phyloP scores from a whole-genome alignment of 2,329 filamentous ascomycete species.

The Monilinia aucupariae region DNA sequence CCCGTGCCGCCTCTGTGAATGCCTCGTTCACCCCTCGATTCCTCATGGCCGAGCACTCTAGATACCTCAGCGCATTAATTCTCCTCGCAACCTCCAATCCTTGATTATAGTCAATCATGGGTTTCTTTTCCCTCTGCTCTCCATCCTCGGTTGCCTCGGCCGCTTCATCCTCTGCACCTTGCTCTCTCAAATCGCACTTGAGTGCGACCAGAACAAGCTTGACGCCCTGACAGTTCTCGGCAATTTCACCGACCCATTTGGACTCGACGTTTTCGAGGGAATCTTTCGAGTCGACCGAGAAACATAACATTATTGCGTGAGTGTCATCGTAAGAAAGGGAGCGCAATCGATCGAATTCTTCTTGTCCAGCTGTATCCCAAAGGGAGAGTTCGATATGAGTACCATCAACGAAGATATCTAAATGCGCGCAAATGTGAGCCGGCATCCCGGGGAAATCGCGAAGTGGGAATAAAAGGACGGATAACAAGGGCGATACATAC shows the following conservation, averaged over 20 bases:
- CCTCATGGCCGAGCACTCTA: constrained; percentile 97
- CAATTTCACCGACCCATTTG: constrained; percentile 97
- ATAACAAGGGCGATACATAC: constrained; percentile 46
- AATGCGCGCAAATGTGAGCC: constrained; percentile 1
- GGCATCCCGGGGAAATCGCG: not conserved
- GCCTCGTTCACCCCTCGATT: constrained; percentile 98
- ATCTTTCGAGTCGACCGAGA: constrained; percentile 92
- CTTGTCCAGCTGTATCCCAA: constrained; percentile 97
- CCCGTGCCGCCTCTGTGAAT: constrained; percentile 94
- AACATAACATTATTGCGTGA: constrained; percentile 98
- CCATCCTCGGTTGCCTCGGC: constrained; percentile 37
- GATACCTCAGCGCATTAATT: constrained; percentile 88
- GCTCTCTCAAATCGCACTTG: constrained; percentile 91
- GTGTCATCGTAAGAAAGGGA: constrained; percentile 96
- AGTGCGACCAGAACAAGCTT: constrained; percentile 92
- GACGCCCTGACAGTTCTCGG: constrained; percentile 93
- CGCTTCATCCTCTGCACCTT: constrained; percentile 57
- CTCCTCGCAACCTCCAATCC: constrained; percentile 85
- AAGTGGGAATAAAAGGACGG: not conserved
- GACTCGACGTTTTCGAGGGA: constrained; percentile 97
- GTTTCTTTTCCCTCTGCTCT: constrained; percentile 54
- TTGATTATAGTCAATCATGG: constrained; percentile 83
- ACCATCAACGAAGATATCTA: constrained; percentile 97
- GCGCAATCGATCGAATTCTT: constrained; percentile 95
- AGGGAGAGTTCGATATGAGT: constrained; percentile 95